These are phyloP conservation scores for Emydomyces testavorans DNA, from an alignment of 2,329 filamentous ascomycete species.

Conservation along the genomic window DNA sequence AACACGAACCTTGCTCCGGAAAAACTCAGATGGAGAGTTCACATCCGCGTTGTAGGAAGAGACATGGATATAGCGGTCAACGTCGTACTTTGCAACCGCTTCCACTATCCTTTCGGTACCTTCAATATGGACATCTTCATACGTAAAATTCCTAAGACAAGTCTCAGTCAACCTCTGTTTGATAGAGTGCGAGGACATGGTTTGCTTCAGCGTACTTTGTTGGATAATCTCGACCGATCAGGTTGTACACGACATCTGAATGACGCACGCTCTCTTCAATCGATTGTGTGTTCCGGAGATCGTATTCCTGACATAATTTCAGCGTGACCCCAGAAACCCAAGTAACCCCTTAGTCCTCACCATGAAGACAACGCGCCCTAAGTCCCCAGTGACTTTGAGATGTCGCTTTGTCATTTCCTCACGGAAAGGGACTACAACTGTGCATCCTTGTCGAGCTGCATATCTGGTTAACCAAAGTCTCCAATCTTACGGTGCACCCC, in stretches of 20 bases:
- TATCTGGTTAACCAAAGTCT: constrained; percentile 26
- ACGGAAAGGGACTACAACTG: constrained; percentile 81
- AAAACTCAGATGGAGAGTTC: constrained; percentile 77
- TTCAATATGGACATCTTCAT: constrained; percentile 87
- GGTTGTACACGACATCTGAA: constrained; percentile 94
- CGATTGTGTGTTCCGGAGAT: constrained; percentile 84
- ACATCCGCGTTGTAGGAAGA: constrained; percentile 84
- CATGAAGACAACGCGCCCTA: constrained; percentile 79
- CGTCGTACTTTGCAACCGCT: constrained; percentile 92
- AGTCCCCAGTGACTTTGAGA: constrained; percentile 88
- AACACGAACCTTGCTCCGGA: constrained; percentile 62
- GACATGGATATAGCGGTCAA: constrained; percentile 92
- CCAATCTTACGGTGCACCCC: background rate
- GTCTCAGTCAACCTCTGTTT: background rate
- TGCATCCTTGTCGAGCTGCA: constrained; percentile 81
- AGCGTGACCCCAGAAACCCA: background rate
- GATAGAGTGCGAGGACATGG: background rate
- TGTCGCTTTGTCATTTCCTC: constrained; percentile 98
- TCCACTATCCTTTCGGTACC: constrained; percentile 85
- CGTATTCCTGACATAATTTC: constrained; percentile 58
- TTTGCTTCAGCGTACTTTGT: constrained; percentile 60
- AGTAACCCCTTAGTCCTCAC: constrained; percentile 38
- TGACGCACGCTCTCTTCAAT: constrained; percentile 95
- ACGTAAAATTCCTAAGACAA: constrained; percentile 67
- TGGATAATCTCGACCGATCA: constrained; percentile 86